These are phyloP conservation scores for Houttuynia cordata DNA, from an alignment of 164 flowering plant genomes.

Conservation along the genomic window DNA sequence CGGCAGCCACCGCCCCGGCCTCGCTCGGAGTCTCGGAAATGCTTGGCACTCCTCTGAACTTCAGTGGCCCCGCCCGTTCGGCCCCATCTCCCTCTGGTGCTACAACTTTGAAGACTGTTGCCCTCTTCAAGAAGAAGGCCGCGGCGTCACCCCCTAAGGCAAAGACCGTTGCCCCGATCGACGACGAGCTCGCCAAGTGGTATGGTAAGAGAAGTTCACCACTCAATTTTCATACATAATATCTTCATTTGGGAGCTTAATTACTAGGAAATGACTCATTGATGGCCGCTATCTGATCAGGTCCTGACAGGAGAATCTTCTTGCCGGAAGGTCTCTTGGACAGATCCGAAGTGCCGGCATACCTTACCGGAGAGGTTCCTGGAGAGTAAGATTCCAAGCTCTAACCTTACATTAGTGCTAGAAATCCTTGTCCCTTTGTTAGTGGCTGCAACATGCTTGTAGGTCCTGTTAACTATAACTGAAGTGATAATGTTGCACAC, in stretches of 20 bases:
- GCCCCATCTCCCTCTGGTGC: constrained; percentile 44
- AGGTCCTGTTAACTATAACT: background rate
- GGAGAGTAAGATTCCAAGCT: constrained; percentile 65
- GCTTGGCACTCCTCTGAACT: constrained; percentile 55
- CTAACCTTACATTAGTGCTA: background rate
- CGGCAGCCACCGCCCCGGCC: constrained; percentile 54
- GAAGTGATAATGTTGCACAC: too few species aligned
- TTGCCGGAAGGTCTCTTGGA: constrained; percentile 94
- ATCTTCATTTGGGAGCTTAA: too few species aligned
- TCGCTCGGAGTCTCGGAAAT: constrained; percentile 63
- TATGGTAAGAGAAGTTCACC: constrained; percentile 45
- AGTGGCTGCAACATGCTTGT: background rate
- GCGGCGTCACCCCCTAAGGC: constrained; percentile 40
- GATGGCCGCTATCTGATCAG: constrained; percentile 19
- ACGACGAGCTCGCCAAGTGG: constrained; percentile 99
- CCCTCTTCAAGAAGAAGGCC: constrained; percentile 79
- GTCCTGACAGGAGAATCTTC: constrained; percentile 94
- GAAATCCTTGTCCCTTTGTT: background rate
- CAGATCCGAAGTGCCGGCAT: constrained; percentile 83
- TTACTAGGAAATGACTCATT: background rate
- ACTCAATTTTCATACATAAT: background rate
- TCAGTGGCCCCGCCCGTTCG: constrained; percentile 22
- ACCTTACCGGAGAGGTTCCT: constrained; percentile 92
- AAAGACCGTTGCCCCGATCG: constrained; percentile 27
- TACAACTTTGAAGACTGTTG: constrained; percentile 50